A percentile compares a stretch with the other conserved stretches of the same genome.
Conservation (phyloP, 768 basidiomycete genomes). For the Postia placenta region DNA sequence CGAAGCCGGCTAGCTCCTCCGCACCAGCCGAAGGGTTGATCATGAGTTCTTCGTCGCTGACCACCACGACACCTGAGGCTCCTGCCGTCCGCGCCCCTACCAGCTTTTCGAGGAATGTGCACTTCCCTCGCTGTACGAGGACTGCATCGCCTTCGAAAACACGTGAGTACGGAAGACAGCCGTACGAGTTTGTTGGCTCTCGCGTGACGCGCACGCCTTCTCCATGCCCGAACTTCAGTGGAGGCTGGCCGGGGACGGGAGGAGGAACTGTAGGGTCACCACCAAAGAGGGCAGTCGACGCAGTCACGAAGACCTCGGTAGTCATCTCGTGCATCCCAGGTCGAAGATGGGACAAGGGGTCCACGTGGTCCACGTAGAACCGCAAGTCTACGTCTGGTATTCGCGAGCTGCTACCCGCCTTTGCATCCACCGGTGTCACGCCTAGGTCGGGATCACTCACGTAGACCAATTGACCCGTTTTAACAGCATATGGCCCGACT, state of each 20-base stretch:
- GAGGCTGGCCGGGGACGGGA: constrained; percentile 15
- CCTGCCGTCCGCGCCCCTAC: constrained; percentile 58
- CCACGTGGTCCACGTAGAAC: constrained; percentile 48
- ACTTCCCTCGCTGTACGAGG: constrained; percentile 70
- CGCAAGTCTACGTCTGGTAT: constrained; percentile 50
- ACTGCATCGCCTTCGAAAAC: constrained; percentile 46
- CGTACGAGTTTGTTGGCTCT: constrained; percentile 46
- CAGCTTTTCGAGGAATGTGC: constrained; percentile 87
- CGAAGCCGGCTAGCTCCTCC: constrained; percentile 51
- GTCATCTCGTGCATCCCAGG: constrained; percentile 30
- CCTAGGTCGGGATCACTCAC: constrained; percentile 59
- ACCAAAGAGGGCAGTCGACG: constrained; percentile 67
- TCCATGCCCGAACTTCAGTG: constrained; percentile 40
- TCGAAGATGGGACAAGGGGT: constrained; percentile 38
- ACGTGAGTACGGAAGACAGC: constrained; percentile 52
- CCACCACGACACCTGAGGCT: constrained; percentile 74
- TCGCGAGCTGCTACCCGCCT: constrained; percentile 16
- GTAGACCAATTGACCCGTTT: constrained; percentile 76
- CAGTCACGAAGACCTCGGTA: constrained; percentile 47
- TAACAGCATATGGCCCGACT: constrained; percentile 82
- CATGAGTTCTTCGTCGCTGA: constrained; percentile 51
- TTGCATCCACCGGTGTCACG: constrained; percentile 26
- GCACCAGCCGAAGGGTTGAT: constrained; percentile 63
- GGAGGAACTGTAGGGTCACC: constrained; percentile 42
- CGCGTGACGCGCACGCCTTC: constrained; percentile 52